Evolutionary conservation across 305 asterid genomes (phyloP), one percentile per base, ranked within the genome.

Genomic region (Fraxinus paxiana): DNA sequence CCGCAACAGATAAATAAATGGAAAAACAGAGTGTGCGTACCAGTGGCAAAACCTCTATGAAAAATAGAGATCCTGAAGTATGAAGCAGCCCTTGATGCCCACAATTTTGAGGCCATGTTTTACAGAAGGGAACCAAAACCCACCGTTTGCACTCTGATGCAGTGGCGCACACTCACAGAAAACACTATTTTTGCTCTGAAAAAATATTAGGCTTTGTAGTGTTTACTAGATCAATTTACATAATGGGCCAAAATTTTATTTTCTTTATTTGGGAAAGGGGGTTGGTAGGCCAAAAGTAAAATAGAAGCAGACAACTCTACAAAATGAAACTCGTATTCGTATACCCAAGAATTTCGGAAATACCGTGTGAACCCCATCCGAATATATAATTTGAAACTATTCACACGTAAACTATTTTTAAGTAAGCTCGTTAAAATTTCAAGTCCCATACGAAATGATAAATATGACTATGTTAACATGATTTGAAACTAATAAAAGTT

Each of bases 31-130:
- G 2, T 37, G 1, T 18, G 69, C 81, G 37, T 82, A 95, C 99
- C 98, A 69, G 98, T 91, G 81, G 97, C 97, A 78, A 93, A 95
- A 80, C 92, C 97, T 86, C 99, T 87, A 88, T 82, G 84, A 78
- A 88, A 92, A 76, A 84, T 86, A 59, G 96, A 90, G 97, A 95
- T 91, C 97, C 88, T 90, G 22, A 95, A 90, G 84, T 82, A 91
- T 0, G 99, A 91, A 92, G 98, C 99, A 82, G 92, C 91, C 83
- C 84, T 91, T 7, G 90, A 84, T 56, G 97, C 99, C 97, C 97
- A 95, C 87, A 92, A 83, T 83, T 84, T 86, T 15, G 97, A 86
- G 73, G 98, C 97, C 98, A 95, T 94, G 41, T 70, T 75, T 26
- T 43, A 54, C 48, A 75, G 79, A 65, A 26, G 67, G 73, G 76